Evolutionary conservation across 106 monocot genomes (phyloP).

Genomic region (Dactylorhiza incarnata): DNA sequence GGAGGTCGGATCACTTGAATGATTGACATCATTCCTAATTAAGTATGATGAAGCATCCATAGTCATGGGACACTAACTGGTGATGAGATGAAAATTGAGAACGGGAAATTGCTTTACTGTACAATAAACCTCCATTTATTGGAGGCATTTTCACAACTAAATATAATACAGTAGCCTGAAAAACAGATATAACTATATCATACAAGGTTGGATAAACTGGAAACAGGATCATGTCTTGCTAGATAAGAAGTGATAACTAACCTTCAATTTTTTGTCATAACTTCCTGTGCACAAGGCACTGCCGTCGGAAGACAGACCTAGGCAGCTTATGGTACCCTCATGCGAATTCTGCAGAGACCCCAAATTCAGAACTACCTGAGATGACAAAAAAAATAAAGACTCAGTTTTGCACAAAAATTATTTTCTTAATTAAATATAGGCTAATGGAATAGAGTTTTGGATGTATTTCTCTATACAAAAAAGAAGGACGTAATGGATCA

Average conservation of each 20-base stretch:
- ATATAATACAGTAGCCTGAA: background rate
- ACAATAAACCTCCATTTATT: background rate
- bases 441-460: background rate
- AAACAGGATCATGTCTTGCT: background rate
- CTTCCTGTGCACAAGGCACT: constrained; percentile 99
- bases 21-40: no score
- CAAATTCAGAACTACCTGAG: constrained; percentile 77
- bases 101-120: background rate
- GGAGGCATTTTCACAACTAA: background rate
- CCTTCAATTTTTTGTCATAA: constrained; percentile 94
- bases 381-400: background rate
- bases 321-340: constrained; percentile 75
- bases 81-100: background rate
- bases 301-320: constrained; percentile 87
- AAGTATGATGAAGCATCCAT: background rate
- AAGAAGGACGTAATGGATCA: background rate
- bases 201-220: background rate
- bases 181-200: background rate
- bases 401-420: background rate
- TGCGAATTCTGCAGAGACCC: constrained; percentile 83
- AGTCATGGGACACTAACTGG: background rate
- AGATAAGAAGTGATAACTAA: constrained; percentile 18
- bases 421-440: background rate
- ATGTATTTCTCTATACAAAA: background rate
- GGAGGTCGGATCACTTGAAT: no score